Percentiles rank a stretch among this genome's conserved stretches.
These are phyloP conservation scores for Coix lacrymajobi DNA, from an alignment of 176 grass and related monocot genomes.

Conservation along the genomic window DNA sequence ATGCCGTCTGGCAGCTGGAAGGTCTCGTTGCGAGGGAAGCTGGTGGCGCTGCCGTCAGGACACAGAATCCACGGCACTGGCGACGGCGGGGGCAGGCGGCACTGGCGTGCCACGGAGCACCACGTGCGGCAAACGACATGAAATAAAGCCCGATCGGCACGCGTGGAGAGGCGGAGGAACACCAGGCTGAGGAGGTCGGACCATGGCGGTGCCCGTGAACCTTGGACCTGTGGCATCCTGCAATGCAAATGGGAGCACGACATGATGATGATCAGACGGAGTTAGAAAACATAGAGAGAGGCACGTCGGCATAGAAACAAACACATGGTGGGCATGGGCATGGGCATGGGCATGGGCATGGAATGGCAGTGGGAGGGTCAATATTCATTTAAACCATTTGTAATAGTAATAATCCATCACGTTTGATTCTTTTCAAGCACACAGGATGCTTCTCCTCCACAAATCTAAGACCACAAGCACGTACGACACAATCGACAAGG, in stretches of 20 bases:
- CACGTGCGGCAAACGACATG: background rate
- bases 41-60: background rate
- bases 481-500: background rate
- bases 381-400: background rate
- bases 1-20: too few relatives aligned
- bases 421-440: background rate
- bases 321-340: background rate
- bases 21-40: background rate
- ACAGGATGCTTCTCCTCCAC: background rate
- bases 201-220: background rate
- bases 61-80: background rate
- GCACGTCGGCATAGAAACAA: background rate
- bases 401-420: background rate
- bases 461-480: background rate
- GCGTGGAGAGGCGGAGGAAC: background rate
- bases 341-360: too few relatives aligned
- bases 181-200: background rate
- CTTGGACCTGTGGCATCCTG: background rate
- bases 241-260: background rate
- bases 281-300: background rate
- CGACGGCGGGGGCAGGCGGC: background rate
- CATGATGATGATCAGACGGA: too few relatives aligned
- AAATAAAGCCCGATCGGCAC: too few relatives aligned
- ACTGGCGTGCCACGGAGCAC: background rate
- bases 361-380: too few relatives aligned